These are phyloP conservation scores for Nannochloropsis salina DNA, from an alignment of 108 stramenopile genomes.

Conservation along the genomic window DNA sequence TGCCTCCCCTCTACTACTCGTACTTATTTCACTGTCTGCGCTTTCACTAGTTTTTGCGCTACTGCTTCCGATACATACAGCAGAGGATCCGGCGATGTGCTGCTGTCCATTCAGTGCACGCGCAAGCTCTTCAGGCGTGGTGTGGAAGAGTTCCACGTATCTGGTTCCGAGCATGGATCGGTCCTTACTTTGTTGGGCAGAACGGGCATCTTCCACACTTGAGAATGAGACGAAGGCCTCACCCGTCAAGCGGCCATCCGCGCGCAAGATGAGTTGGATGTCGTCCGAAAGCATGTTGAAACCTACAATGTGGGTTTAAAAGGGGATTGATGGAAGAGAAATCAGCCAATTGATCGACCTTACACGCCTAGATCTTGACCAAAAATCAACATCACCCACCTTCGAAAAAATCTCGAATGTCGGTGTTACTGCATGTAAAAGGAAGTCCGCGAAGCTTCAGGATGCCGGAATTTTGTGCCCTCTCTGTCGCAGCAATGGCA, in stretches of 20 bases:
- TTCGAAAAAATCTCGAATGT: constrained; percentile 78
- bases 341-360: neutral
- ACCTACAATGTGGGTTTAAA: neutral
- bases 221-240: constrained; percentile 81
- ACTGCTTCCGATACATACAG: no score
- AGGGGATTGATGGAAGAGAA: neutral
- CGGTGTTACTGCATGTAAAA: constrained; percentile 75
- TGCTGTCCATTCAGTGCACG: neutral
- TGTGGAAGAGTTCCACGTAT: constrained; percentile 89
- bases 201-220: constrained; percentile 69
- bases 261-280: constrained; percentile 74
- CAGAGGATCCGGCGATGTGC: neutral
- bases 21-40: no score
- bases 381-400: constrained; percentile 31
- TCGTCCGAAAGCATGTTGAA: constrained; percentile 68
- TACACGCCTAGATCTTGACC: neutral
- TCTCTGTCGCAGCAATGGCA: constrained; percentile 20
- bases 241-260: constrained; percentile 84
- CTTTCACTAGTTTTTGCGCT: no score
- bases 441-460: constrained; percentile 85
- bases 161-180: constrained; percentile 69
- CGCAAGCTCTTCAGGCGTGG: constrained; percentile 83
- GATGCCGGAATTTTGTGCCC: constrained; percentile 73
- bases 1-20: no score
- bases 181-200: constrained; percentile 68